phyloP scores from a whole-genome alignment of 345 rosid species.

The Hibiscus syriacus region DNA sequence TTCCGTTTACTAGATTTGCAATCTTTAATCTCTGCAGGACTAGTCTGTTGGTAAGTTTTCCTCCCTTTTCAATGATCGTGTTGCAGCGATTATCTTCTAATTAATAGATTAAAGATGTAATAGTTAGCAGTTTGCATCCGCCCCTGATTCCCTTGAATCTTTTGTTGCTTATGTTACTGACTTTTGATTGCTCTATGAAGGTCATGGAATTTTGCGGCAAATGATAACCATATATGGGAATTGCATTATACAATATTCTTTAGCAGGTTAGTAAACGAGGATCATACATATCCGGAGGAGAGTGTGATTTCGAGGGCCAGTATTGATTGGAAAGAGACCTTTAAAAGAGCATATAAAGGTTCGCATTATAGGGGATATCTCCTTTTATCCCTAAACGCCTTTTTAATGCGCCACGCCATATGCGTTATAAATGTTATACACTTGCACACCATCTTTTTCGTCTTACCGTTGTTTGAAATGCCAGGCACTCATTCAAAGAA shows the following conservation, averaged over 20 bases:
- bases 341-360: slow-evolving; percentile 48
- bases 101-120: neutral
- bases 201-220: slow-evolving; percentile 70
- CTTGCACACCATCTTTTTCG: neutral
- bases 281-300: neutral
- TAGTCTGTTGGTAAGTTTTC: slow-evolving; percentile 53
- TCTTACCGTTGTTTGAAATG: slow-evolving; percentile 7
- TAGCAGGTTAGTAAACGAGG: slow-evolving; percentile 10
- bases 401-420: too few species aligned
- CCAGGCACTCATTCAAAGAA: slow-evolving; percentile 34
- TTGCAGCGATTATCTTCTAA: neutral
- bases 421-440: too few species aligned
- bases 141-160: neutral
- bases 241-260: slow-evolving; percentile 33
- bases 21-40: slow-evolving; percentile 48
- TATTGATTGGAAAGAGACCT: slow-evolving; percentile 58
- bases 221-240: slow-evolving; percentile 52
- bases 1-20: slow-evolving; percentile 58
- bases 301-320: slow-evolving; percentile 1
- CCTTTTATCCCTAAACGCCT: too few species aligned
- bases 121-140: neutral
- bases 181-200: slow-evolving; percentile 29
- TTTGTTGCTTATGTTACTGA: slow-evolving; percentile 1
- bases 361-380: neutral
- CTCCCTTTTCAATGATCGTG: neutral